Base-by-base conservation (phyloP, 257 asterid genomes). In the Verbascum thapsus region DNA sequence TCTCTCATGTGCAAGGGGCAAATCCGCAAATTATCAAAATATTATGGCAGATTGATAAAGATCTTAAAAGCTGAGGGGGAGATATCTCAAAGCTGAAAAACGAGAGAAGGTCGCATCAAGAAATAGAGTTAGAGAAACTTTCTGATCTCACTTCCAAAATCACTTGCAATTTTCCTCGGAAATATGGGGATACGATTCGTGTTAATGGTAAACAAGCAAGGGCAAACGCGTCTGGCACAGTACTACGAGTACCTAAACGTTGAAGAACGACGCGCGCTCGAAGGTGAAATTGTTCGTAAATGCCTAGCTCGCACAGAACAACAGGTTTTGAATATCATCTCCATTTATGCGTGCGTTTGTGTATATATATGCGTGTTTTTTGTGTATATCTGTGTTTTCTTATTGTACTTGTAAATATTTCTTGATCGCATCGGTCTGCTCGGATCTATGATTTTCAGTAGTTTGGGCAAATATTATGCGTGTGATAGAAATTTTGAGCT, bases 171-270 rank as follows among this genome's bases (percentile, higher is more conserved):
- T 26, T n/a, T 26, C 32, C 5, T 26, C 32, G 32, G 10, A 23
- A 45, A 17, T 19, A 92, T 94, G 97, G 99, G 97, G 34, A 94
- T 94, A 58, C 75, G 99, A 84, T 94, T 94, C 81, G 83, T 94
- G 22, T 37, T 94, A 51, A 89, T 94, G 99, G 99, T 94, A 81
- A 94, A 89, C 85, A 94, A 94, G 81, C 99, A 94, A 72, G 99
- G 97, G 4, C 99, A 92, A 78, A 92, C 99, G 26, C 92, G 99
- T 51, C 74, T 92, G 22, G 99, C 99, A 3, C 99, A 89, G 76
- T 89, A 92, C 72, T 92, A 89, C 53, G 99, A 92, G 68, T 90
- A 90, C 81, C 86, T 92, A 17, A 89, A 85, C 53, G 56, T 92
- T 35, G 99, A 92, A 73, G 94, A 92, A 78, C 82, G 99, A 32